These are phyloP conservation scores for Pilobolus umbonatus DNA, from an alignment of 192 early-diverging fungal species.

Conservation along the genomic window DNA sequence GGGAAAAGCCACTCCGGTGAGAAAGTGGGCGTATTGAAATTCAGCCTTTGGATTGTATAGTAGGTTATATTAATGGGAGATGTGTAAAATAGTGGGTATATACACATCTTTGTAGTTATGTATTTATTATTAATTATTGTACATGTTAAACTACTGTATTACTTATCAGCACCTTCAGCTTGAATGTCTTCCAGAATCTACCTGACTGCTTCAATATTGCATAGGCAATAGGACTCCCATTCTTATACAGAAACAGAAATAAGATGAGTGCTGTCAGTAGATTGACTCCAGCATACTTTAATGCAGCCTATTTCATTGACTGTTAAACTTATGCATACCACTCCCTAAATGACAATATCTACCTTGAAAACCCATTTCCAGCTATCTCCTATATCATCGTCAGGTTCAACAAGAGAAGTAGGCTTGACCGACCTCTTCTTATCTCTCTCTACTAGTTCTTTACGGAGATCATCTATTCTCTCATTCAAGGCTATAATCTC, in stretches of 20 bases:
- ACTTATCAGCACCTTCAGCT: slow-evolving; percentile 8
- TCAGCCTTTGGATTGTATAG: too few species aligned
- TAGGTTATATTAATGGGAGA: too few species aligned
- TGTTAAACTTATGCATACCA: neutral
- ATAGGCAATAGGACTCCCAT: slow-evolving; percentile 16
- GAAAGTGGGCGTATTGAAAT: too few species aligned
- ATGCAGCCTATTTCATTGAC: slow-evolving; percentile 20
- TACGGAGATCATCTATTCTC: slow-evolving; percentile 31
- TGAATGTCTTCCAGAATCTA: neutral
- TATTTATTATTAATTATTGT: too few species aligned
- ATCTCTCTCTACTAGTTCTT: slow-evolving; percentile 26
- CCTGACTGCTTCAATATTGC: slow-evolving; percentile 2
- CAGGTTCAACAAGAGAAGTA: slow-evolving; percentile 4
- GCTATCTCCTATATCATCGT: slow-evolving; percentile 13
- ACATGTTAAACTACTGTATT: slow-evolving; percentile 4
- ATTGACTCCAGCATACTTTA: slow-evolving; percentile 30
- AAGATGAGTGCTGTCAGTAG: slow-evolving; percentile 25
- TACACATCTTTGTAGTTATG: too few species aligned
- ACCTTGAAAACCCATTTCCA: slow-evolving; percentile 18
- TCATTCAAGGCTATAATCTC: slow-evolving; percentile 35
- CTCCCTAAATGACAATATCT: neutral
- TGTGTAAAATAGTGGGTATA: too few species aligned
- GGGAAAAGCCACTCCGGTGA: too few species aligned
- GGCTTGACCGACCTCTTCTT: neutral
- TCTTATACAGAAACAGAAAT: slow-evolving; percentile 18